Percentiles rank a stretch among this genome's conserved stretches.
phyloP scores from a whole-genome alignment of 2,329 filamentous ascomycete genomes.

The Bipolaris bicolor region DNA sequence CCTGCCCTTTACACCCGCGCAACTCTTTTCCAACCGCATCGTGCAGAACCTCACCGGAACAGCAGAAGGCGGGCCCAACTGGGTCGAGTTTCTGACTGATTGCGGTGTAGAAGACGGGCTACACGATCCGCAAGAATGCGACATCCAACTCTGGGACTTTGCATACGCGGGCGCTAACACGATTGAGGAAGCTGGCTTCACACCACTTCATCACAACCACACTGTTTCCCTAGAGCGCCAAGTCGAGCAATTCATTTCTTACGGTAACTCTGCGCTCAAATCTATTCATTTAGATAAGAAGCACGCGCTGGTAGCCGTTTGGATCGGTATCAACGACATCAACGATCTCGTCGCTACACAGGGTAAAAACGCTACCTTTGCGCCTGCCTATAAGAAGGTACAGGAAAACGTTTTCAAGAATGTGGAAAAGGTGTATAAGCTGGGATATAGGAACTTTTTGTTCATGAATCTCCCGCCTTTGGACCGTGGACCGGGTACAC shows the following conservation, averaged over 20 bases:
- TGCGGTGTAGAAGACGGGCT: slow-evolving; percentile 57
- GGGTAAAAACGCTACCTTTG: slow-evolving; percentile 52
- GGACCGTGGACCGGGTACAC: slow-evolving; percentile 51
- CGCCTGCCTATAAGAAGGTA: slow-evolving; percentile 54
- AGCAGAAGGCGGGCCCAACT: slow-evolving; percentile 61
- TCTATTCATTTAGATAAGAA: slow-evolving; percentile 38
- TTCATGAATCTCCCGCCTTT: slow-evolving; percentile 61
- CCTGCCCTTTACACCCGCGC: slow-evolving; percentile 52
- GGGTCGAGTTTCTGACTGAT: slow-evolving; percentile 60
- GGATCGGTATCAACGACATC: slow-evolving; percentile 65
- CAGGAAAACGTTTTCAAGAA: slow-evolving; percentile 52
- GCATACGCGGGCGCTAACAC: slow-evolving; percentile 62
- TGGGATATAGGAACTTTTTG: slow-evolving; percentile 56
- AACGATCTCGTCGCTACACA: slow-evolving; percentile 54
- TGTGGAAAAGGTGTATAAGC: slow-evolving; percentile 50
- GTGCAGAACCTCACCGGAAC: slow-evolving; percentile 57
- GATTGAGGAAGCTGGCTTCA: slow-evolving; percentile 45
- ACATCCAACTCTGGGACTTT: slow-evolving; percentile 62
- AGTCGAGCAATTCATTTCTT: slow-evolving; percentile 55
- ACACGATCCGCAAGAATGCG: slow-evolving; percentile 53
- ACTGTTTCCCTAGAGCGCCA: slow-evolving; percentile 59
- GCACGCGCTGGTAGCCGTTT: slow-evolving; percentile 57
- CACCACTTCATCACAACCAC: slow-evolving; percentile 59
- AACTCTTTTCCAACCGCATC: slow-evolving; percentile 57
- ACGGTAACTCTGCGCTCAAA: slow-evolving; percentile 52